Conservation (phyloP, 2,329 filamentous ascomycete genomes). For the Aspergillus luchuensis region DNA sequence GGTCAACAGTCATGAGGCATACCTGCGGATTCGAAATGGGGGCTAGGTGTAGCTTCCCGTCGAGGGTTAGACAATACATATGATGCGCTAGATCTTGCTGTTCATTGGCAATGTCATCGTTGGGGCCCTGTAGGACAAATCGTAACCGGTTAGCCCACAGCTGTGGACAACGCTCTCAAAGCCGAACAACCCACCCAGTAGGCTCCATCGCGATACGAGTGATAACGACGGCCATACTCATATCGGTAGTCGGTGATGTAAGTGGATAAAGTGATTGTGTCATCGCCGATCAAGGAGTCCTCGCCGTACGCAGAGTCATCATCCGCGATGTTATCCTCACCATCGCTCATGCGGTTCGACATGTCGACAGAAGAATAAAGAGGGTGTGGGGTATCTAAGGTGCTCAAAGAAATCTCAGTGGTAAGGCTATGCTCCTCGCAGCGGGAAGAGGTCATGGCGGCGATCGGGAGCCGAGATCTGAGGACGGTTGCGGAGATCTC, state of each 20-base stretch:
- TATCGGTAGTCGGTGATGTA: slow-evolving; percentile 34
- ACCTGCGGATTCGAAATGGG: slow-evolving; percentile 29
- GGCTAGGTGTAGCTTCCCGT: slow-evolving; percentile 33
- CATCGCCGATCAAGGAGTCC: slow-evolving; percentile 24
- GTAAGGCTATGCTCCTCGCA: slow-evolving; percentile 1
- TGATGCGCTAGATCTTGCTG: slow-evolving; percentile 38
- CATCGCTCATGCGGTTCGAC: slow-evolving; percentile 2
- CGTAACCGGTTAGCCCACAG: neutral
- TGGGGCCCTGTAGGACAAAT: slow-evolving; percentile 17
- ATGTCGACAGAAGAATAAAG: neutral
- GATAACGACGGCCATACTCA: slow-evolving; percentile 37
- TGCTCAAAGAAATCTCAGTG: neutral
- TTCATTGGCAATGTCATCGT: slow-evolving; percentile 27
- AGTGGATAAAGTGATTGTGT: slow-evolving; percentile 30
- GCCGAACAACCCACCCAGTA: slow-evolving; percentile 22
- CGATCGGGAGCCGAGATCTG: slow-evolving; percentile 6
- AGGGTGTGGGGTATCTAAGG: neutral
- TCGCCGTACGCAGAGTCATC: slow-evolving; percentile 23
- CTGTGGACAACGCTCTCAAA: neutral
- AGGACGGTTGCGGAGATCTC: slow-evolving; percentile 8
- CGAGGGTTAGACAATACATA: slow-evolving; percentile 40
- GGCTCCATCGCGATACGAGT: slow-evolving; percentile 35
- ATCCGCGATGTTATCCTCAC: slow-evolving; percentile 14
- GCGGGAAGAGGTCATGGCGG: slow-evolving; percentile 10
- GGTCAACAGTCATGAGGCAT: neutral